Evolutionary conservation across 2,329 filamentous ascomycete species (phyloP).

Genomic region (Colletotrichum filicis): DNA sequence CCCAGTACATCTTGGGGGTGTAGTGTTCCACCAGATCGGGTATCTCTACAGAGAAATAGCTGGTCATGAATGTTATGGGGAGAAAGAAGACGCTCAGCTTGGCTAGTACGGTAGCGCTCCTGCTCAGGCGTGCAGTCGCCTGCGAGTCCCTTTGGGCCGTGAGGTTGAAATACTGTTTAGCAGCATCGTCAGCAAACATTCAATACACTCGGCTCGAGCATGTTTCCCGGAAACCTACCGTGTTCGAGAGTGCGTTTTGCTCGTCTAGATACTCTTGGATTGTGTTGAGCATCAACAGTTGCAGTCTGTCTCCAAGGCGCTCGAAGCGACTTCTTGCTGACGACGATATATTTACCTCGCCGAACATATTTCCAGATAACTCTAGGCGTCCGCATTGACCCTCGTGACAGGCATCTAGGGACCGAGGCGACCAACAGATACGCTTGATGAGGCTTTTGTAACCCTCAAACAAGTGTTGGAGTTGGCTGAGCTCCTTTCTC

Average conservation of each 20-base stretch:
- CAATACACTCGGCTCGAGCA: background rate
- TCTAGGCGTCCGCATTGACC: background rate
- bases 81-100: slow-evolving; percentile 82
- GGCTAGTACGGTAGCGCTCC: slow-evolving; percentile 77
- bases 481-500: slow-evolving; percentile 68
- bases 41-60: slow-evolving; percentile 78
- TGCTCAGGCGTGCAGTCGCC: slow-evolving; percentile 76
- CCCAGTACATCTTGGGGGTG: slow-evolving; percentile 73
- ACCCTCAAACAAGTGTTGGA: slow-evolving; percentile 69
- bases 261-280: slow-evolving; percentile 74
- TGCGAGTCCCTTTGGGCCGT: slow-evolving; percentile 80
- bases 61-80: slow-evolving; percentile 79
- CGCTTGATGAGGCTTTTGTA: slow-evolving; percentile 70
- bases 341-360: slow-evolving; percentile 47
- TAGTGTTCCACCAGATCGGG: slow-evolving; percentile 66
- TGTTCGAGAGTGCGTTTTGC: slow-evolving; percentile 75
- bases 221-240: slow-evolving; percentile 57
- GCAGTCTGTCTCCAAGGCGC: slow-evolving; percentile 67
- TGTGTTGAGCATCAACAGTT: slow-evolving; percentile 70
- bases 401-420: slow-evolving; percentile 23
- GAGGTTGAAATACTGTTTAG: slow-evolving; percentile 77
- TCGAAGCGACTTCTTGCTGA: slow-evolving; percentile 68
- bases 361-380: background rate
- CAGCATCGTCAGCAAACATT: background rate
- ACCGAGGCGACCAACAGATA: slow-evolving; percentile 59